Evolutionary conservation across 345 rosid genomes (phyloP), one percentile per base, ranked within the genome.

Genomic region (Syzygium oleosum): DNA sequence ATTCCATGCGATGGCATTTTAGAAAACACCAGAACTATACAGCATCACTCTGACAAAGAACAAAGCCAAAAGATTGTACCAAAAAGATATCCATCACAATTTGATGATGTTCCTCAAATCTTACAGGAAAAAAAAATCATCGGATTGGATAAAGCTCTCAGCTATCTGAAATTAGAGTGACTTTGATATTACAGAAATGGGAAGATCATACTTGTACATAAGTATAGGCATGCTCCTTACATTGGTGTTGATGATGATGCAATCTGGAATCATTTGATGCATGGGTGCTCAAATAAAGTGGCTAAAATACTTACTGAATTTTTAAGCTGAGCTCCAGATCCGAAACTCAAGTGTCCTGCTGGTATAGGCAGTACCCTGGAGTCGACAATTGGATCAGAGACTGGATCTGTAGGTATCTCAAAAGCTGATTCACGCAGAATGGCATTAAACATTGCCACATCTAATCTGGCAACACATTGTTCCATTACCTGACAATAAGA

Each of bases 401-500:
- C 93, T 1, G 99, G 99, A 91, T 98, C 99, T 1, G 98, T 98
- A 52, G 98, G 98, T 51, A 97, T 95, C 92, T 98, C 98, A 93
- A 95, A 92, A 63, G 94, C 97, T 63, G 99, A 98, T 91, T 98
- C 99, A 0, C 98, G 94, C 19, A 98, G 92, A 88, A 98, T 97
- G 85, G 98, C 99, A 92, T 98, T 98, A 91, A 98, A 98, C 97
- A 97, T 96, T 55, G 99, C 99, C 34, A 97, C 97, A 93, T 98
- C 99, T 53, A 97, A 91, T 90, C 99, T 93, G 55, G 92, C 90
- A 22, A 96, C 89, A 88, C 99, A 98, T 58, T 93, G 96, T 84
- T 95, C 96, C 96, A 97, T 97, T 49, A 96, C 98, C 99, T 97
- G 91, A 86, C 85, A 43, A 87, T 43, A 87, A 85, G 34, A 88